Evolutionary conservation across 1,284 basidiomycete species (phyloP).

Genomic region (Cutaneotrichosporon sp.): DNA sequence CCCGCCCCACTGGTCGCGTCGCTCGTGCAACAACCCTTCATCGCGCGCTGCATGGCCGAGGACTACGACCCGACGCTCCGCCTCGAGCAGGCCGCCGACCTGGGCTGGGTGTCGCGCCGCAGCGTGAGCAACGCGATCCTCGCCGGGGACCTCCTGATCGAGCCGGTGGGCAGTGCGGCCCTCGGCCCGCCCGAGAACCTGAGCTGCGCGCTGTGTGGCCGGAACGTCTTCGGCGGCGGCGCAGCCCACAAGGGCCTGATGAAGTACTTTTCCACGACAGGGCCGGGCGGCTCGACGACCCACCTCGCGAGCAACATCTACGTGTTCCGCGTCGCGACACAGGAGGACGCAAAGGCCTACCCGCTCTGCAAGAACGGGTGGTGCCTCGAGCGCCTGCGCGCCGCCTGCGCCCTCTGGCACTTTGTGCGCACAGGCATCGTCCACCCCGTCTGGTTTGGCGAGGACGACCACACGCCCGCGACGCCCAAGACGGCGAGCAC

Average conservation of each 20-base stretch:
- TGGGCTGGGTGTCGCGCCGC: slow-evolving; percentile 89
- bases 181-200: slow-evolving; percentile 37
- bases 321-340: slow-evolving; percentile 54
- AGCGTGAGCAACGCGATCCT: slow-evolving; percentile 85
- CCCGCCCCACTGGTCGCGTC: background rate
- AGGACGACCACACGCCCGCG: slow-evolving; percentile 43
- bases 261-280: slow-evolving; percentile 42
- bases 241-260: slow-evolving; percentile 40
- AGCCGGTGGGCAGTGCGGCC: slow-evolving; percentile 64
- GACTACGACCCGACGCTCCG: slow-evolving; percentile 94
- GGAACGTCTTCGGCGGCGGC: slow-evolving; percentile 59
- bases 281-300: slow-evolving; percentile 2
- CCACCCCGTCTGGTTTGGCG: slow-evolving; percentile 83
- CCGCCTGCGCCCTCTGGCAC: slow-evolving; percentile 89
- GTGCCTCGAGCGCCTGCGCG: slow-evolving; percentile 63
- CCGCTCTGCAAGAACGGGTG: slow-evolving; percentile 69
- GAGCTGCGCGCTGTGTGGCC: slow-evolving; percentile 74
- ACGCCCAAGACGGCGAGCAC: slow-evolving; percentile 8
- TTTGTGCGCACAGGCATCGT: slow-evolving; percentile 80
- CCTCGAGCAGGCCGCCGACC: slow-evolving; percentile 87
- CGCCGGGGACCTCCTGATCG: slow-evolving; percentile 82
- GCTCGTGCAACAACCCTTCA: slow-evolving; percentile 72
- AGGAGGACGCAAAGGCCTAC: slow-evolving; percentile 56
- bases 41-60: slow-evolving; percentile 77
- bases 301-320: slow-evolving; percentile 34